A percentile compares a stretch with the other conserved stretches of the same genome.
These are phyloP conservation scores for Apodospora peruviana DNA, from an alignment of 495 filamentous ascomycete species.

Conservation along the genomic window DNA sequence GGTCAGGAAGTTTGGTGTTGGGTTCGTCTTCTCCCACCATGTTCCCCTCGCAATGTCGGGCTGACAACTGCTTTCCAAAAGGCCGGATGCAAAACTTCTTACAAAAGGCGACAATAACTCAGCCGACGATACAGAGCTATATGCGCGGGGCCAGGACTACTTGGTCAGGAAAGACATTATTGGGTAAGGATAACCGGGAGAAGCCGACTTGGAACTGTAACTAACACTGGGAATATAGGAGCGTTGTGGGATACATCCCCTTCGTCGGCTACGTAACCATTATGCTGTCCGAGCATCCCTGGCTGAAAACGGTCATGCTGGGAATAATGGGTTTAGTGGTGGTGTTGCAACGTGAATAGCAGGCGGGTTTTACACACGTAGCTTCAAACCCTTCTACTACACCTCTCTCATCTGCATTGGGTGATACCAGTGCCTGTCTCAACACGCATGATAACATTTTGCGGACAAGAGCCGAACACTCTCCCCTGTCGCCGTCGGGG, in stretches of 20 bases:
- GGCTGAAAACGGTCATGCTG: conserved; percentile 91
- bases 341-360: conserved; percentile 79
- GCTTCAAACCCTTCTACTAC: too few species aligned
- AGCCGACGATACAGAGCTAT: conserved; percentile 91
- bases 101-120: conserved; percentile 99
- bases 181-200: conserved; percentile 36
- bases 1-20: conserved; percentile 63
- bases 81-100: conserved; percentile 55
- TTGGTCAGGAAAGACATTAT: conserved; percentile 86
- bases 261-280: conserved; percentile 98
- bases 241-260: conserved; percentile 88
- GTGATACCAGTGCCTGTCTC: too few species aligned
- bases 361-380: too few species aligned
- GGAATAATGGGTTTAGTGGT: conserved; percentile 95
- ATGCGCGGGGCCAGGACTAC: conserved; percentile 73
- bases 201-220: neutral
- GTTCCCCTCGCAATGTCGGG: too few species aligned
- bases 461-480: too few species aligned
- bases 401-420: too few species aligned
- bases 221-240: conserved; percentile 30
- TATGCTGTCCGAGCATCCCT: conserved; percentile 90
- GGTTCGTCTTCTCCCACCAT: conserved; percentile 31
- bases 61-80: too few species aligned
- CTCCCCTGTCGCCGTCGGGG: too few species aligned
- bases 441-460: too few species aligned